Conservation (phyloP, 495 filamentous ascomycete species). For the Recurvomyces mirabilis region DNA sequence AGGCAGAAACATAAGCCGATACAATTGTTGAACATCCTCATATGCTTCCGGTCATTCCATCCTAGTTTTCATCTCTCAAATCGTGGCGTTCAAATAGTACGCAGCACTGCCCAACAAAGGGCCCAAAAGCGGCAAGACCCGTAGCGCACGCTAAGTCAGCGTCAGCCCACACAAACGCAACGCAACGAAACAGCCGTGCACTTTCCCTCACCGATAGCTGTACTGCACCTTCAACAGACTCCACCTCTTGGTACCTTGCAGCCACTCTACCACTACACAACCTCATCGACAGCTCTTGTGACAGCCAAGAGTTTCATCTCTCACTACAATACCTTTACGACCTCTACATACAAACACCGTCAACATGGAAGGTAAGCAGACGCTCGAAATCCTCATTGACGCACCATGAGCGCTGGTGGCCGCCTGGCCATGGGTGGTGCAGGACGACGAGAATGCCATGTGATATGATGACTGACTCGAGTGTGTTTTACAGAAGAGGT, state of each 20-base stretch:
- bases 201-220: conserved; percentile 11
- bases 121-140: no score
- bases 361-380: conserved; percentile 66
- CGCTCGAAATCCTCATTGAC: conserved; percentile 20
- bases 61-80: no score
- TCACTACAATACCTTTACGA: conserved; percentile 23
- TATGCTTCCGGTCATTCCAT: no score
- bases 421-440: no score
- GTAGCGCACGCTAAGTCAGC: conserved; percentile 7
- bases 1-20: conserved; percentile 1
- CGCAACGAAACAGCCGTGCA: conserved; percentile 19
- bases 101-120: no score
- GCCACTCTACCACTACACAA: conserved; percentile 19
- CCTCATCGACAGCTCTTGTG: conserved; percentile 19
- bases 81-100: no score
- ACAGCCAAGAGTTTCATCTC: conserved; percentile 15
- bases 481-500: conserved; percentile 75
- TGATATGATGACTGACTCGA: conserved; percentile 45
- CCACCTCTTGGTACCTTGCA: conserved; percentile 25
- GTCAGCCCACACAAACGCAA: conserved; percentile 2
- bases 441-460: no score
- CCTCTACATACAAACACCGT: conserved; percentile 37
- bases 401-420: conserved; percentile 25
- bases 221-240: conserved; percentile 5
- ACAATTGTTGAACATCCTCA: no score